These are phyloP conservation scores for Aspergillus sojae DNA, from an alignment of 2,329 filamentous ascomycete species.

Conservation along the genomic window DNA sequence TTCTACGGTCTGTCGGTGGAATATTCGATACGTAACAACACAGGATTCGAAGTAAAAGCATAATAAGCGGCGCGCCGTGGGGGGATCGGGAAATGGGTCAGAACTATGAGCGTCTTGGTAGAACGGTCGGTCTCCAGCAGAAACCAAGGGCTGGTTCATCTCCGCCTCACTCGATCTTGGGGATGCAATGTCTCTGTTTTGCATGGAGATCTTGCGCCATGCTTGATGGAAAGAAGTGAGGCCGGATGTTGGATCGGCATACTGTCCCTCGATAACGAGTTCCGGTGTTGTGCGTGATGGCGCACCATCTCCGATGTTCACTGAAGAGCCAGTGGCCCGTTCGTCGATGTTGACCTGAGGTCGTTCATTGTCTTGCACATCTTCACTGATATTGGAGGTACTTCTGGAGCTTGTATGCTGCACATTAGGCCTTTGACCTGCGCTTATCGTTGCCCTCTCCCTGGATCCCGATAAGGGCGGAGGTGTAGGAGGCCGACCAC, in stretches of 20 bases:
- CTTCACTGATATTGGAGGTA: not conserved
- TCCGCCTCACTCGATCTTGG: slow-evolving; percentile 9
- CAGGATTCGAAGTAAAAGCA: slow-evolving; percentile 19
- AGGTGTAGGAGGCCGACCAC: slow-evolving; percentile 18
- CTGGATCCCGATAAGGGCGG: not conserved
- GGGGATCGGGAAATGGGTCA: slow-evolving; percentile 22
- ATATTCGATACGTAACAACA: slow-evolving; percentile 20
- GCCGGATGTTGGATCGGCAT: slow-evolving; percentile 25
- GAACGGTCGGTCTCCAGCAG: slow-evolving; percentile 45
- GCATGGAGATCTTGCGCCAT: slow-evolving; percentile 18
- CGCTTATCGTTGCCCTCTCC: not conserved
- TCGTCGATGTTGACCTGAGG: not conserved
- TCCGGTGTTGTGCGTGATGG: slow-evolving; percentile 19
- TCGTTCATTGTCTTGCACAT: not conserved
- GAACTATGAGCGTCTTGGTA: slow-evolving; percentile 43
- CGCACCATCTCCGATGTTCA: not conserved
- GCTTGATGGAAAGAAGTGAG: slow-evolving; percentile 24
- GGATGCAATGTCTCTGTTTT: slow-evolving; percentile 5
- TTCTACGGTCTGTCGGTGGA: slow-evolving; percentile 17
- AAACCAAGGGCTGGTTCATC: slow-evolving; percentile 17
- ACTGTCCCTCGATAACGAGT: slow-evolving; percentile 22
- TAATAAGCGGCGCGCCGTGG: slow-evolving; percentile 4
- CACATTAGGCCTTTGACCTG: not conserved
- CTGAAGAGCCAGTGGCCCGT: not conserved
- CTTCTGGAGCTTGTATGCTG: not conserved